phyloP scores from a whole-genome alignment of 495 filamentous ascomycete genomes.

The Aspergillus cavernicola region DNA sequence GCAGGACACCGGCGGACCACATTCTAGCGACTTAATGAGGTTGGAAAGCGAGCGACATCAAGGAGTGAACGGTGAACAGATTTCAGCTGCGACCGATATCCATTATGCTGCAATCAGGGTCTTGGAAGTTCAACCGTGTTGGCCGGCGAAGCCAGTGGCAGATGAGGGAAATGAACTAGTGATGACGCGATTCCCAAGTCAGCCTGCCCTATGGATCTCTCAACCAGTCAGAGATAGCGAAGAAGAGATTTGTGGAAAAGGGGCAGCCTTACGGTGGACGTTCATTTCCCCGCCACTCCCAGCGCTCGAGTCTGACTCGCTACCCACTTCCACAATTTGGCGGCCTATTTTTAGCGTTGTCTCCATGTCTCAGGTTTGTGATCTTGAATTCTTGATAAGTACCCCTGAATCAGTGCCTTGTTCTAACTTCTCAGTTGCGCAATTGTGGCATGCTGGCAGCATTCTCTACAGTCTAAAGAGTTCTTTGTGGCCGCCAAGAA shows the following conservation, averaged over 20 bases:
- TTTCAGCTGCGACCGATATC: neutral
- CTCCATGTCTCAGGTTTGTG: too few species aligned
- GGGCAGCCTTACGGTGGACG: neutral
- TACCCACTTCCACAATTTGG: neutral
- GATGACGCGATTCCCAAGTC: constrained; percentile 8
- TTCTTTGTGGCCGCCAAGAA: too few species aligned
- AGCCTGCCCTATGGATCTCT: neutral
- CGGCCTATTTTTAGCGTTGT: neutral
- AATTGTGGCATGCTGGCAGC: too few species aligned
- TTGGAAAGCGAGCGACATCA: constrained; percentile 15
- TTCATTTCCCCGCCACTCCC: too few species aligned
- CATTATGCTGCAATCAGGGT: neutral
- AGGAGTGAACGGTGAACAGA: neutral
- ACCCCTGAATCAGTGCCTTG: neutral
- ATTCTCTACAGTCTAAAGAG: too few species aligned
- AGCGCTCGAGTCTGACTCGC: neutral
- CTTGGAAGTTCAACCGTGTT: neutral
- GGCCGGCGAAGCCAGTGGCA: neutral
- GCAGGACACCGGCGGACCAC: constrained; percentile 4
- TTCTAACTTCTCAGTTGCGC: too few species aligned
- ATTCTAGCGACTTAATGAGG: constrained; percentile 20
- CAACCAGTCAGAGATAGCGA: neutral
- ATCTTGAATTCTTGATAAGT: too few species aligned
- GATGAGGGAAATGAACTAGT: constrained; percentile 2
- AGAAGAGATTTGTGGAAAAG: neutral